Conservation (phyloP, 2,329 filamentous ascomycete species). For the Xylaria sp. region DNA sequence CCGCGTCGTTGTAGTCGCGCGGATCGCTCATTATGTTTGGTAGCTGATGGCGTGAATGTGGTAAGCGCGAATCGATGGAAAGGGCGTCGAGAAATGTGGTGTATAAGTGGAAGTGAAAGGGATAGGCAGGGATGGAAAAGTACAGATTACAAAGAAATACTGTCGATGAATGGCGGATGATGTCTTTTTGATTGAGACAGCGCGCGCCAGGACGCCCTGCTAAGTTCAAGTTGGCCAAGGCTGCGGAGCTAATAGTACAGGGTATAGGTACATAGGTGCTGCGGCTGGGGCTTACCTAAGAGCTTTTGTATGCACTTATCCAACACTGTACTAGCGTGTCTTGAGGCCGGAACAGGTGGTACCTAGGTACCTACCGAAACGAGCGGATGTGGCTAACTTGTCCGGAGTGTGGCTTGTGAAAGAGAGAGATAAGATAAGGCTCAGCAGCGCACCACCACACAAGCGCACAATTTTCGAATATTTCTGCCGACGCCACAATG, state of each 20-base stretch:
- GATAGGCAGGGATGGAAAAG: neutral
- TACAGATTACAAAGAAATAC: slow-evolving; percentile 12
- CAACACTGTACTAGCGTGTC: neutral
- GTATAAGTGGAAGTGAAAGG: neutral
- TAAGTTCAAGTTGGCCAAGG: neutral
- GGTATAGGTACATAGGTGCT: too few relatives aligned
- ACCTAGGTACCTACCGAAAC: neutral
- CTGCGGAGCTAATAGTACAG: neutral
- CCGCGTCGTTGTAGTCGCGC: slow-evolving; percentile 60
- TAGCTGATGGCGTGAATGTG: slow-evolving; percentile 29
- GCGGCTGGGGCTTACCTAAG: too few relatives aligned
- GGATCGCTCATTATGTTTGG: slow-evolving; percentile 59
- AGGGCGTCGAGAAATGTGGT: neutral
- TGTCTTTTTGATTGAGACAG: neutral
- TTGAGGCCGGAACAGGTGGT: neutral
- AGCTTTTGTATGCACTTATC: neutral
- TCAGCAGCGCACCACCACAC: slow-evolving; percentile 25
- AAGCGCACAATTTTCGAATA: slow-evolving; percentile 37
- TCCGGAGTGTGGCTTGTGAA: neutral
- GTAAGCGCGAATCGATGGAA: neutral
- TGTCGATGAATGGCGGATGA: neutral
- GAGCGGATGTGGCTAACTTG: neutral
- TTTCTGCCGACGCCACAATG: slow-evolving; percentile 29
- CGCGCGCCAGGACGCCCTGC: neutral
- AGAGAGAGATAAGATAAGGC: slow-evolving; percentile 28